Conservation (phyloP, 1,139 yeast species). For the Kluyveromyces sp. region DNA sequence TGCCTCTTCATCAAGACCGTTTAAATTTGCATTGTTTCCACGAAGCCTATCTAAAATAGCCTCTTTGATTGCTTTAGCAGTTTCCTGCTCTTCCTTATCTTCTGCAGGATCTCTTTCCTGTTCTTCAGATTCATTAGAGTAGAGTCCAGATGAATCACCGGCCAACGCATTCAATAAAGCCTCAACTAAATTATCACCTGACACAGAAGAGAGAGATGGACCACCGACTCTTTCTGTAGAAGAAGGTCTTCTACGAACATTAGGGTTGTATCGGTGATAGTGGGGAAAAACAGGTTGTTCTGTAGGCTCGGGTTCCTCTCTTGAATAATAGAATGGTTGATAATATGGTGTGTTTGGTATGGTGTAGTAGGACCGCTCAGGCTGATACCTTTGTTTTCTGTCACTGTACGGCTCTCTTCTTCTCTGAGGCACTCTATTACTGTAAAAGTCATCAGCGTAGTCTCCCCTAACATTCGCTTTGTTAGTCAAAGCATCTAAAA, state of each 20-base stretch:
- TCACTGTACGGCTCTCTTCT: background rate
- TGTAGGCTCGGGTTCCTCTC: constrained; percentile 3
- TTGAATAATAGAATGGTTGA: constrained; percentile 7
- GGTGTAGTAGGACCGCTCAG: constrained; percentile 7
- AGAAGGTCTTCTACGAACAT: background rate
- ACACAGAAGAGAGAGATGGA: background rate
- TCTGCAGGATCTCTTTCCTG: constrained; percentile 5
- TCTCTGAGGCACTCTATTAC: background rate
- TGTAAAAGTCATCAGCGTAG: background rate
- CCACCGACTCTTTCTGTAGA: background rate
- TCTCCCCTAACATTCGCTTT: constrained; percentile 14
- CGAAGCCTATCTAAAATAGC: background rate
- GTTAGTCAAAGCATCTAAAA: constrained; percentile 21
- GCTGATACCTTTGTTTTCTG: background rate
- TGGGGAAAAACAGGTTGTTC: background rate
- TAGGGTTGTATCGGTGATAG: background rate
- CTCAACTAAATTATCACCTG: constrained; percentile 11
- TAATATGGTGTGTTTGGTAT: constrained; percentile 8
- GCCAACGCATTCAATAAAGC: constrained; percentile 15
- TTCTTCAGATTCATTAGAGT: constrained; percentile 3
- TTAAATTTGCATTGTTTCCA: too few relatives aligned
- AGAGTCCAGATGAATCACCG: constrained; percentile 9
- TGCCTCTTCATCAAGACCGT: too few relatives aligned
- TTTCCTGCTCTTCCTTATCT: constrained; percentile 1
- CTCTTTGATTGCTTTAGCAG: background rate